Base-by-base conservation (phyloP, 352 stramenopile species). In the Labyrinthula sp. region DNA sequence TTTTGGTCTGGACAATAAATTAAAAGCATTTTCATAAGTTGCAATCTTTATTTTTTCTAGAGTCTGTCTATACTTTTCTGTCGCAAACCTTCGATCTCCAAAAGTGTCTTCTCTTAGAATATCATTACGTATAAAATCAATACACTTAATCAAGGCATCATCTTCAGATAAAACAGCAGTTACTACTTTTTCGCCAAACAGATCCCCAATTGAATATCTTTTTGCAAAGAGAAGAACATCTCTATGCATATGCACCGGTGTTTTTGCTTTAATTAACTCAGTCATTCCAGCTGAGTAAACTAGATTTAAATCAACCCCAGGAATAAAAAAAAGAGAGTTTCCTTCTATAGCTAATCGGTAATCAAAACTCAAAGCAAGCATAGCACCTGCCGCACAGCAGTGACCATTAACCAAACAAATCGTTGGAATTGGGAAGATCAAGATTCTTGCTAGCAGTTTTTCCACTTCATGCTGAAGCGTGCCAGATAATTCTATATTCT, bases 181-280 rank as follows among this genome's bases (percentile, higher is more conserved):
- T 7, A 52, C 43, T 31, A 52, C n/a, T 15, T 20, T 9, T 1
- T 50, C 34, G 10, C 17, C 15, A 1, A 35, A 31, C 8, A 52
- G 43, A 10, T 52, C 43, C n/a, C 4, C 12, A 28, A 35, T 35
- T 6, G 2, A 10, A 23, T 52, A 52, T 23, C 34, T 23, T 9
- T 29, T 50, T 4, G 0, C 33, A 28, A 37, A 52, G 20, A 52
- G 31, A 25, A 52, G 40, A 31, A 52, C 43, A 6, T 55, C 43
- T n/a, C 43, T 52, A 28, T 52, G 43, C 30, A 47, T 47, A 20
- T 52, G 34, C 14, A 52, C 43, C 8, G 43, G 43, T 21, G 34
- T 52, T 29, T 52, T 52, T 12, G 43, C 43, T 35, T 52, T 52
- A 31, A 52, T 52, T 15, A 52, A 24, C 43, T 50, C 43, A 14